phyloP scores from a whole-genome alignment of 2,329 filamentous ascomycete species.

The Aureobasidium leucospermi region DNA sequence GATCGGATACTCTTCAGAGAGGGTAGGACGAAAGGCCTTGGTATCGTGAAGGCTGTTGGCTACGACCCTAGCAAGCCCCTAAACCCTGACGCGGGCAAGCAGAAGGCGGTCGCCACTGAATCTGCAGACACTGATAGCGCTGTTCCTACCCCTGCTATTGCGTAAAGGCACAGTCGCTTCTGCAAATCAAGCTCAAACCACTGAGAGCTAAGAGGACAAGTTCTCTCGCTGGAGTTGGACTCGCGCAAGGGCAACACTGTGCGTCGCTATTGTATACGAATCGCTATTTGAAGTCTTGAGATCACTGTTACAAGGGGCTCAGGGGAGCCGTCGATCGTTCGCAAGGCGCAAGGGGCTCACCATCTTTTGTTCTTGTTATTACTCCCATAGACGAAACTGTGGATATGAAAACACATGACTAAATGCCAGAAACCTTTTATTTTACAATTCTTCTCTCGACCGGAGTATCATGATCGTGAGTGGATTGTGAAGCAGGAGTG shows the following conservation, averaged over 20 bases:
- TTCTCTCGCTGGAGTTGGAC: background rate
- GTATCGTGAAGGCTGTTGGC: constrained; percentile 85
- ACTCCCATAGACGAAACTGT: background rate
- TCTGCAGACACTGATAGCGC: background rate
- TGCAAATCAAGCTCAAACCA: background rate
- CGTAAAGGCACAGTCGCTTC: background rate
- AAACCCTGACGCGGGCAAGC: constrained; percentile 29
- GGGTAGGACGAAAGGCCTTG: constrained; percentile 87
- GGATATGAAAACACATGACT: background rate
- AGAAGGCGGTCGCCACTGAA: constrained; percentile 11
- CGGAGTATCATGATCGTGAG: too few relatives aligned
- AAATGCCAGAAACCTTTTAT: too few relatives aligned
- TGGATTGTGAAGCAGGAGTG: too few relatives aligned
- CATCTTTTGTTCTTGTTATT: background rate
- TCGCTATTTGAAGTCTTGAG: too few relatives aligned
- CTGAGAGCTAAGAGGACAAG: too few relatives aligned
- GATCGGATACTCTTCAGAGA: constrained; percentile 90
- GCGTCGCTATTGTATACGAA: too few relatives aligned
- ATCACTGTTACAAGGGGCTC: background rate
- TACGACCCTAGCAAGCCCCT: constrained; percentile 61
- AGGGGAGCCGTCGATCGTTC: background rate
- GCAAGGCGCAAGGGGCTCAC: background rate
- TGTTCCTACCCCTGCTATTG: background rate
- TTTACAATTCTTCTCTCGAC: too few relatives aligned
- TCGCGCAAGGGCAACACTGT: background rate